Evolutionary conservation across 1,284 basidiomycete genomes (phyloP).

Genomic region (Phaffia rhodozyma): DNA sequence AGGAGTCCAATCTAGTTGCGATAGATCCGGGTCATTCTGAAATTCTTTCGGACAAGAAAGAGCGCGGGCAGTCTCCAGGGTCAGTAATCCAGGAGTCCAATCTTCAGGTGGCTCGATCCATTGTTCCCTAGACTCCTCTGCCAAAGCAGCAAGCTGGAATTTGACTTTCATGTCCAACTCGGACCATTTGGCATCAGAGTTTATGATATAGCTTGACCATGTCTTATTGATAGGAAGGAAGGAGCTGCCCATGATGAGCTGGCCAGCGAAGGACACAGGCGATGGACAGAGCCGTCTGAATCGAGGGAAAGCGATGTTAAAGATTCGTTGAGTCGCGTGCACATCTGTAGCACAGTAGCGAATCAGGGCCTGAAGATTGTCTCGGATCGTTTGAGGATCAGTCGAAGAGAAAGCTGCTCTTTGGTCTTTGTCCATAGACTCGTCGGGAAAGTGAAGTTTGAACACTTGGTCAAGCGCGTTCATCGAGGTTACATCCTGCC

Average conservation of each 20-base stretch:
- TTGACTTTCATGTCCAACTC: conserved; percentile 65
- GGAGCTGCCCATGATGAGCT: conserved; percentile 81
- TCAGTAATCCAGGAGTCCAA: conserved; percentile 22
- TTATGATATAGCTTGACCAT: conserved; percentile 72
- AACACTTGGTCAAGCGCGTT: conserved; percentile 92
- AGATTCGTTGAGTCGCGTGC: conserved; percentile 71
- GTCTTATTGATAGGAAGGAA: conserved; percentile 80
- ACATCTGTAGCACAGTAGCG: conserved; percentile 83
- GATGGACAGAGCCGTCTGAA: conserved; percentile 79
- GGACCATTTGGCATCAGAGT: conserved; percentile 66
- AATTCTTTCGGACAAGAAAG: conserved; percentile 7
- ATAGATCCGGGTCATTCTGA: conserved; percentile 69
- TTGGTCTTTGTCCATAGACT: conserved; percentile 65
- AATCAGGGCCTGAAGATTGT: conserved; percentile 63
- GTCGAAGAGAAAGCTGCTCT: conserved; percentile 62
- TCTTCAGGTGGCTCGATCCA: conserved; percentile 37
- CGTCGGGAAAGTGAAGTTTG: conserved; percentile 64
- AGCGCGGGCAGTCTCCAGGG: background rate
- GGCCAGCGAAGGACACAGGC: conserved; percentile 85
- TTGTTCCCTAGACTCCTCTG: conserved; percentile 45
- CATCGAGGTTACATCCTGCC: conserved; percentile 86
- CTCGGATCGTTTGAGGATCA: conserved; percentile 52
- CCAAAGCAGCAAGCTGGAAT: conserved; percentile 53
- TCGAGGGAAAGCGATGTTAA: conserved; percentile 62
- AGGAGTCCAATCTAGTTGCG: conserved; percentile 89